Base-by-base conservation (phyloP, 441 rosid species). In the Pelargonium fulgidum region DNA sequence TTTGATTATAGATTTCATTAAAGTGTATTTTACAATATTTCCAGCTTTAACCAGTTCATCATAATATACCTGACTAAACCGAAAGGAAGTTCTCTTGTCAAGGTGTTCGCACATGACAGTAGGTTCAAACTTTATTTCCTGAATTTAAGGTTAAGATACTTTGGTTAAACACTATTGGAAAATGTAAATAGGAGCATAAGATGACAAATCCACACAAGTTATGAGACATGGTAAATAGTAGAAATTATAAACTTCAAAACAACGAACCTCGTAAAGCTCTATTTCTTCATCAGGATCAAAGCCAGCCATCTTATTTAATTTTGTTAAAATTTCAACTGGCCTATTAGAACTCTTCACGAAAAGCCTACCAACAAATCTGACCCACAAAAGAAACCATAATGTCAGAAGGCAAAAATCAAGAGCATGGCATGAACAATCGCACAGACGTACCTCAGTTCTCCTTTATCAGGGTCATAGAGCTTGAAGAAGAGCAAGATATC, bases 91-190 rank as follows among this genome's bases (percentile, higher is more conserved):
- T 76, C 82, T 89, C 85, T 86, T 92, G 61, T 92, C 97, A 78
- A 94, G 87, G 71, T 77, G 93, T 71, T 94, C 99, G 71, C 99
- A 94, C 99, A 94, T 90, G 59, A 94, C 97, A 75, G 79, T 67
- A 20, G 98, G 98, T 71, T 84, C 96, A 79, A 90, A 94, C 81
- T 94, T 94, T 78, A 94, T 94, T 84, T 94, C 99, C 99, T 90
- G 86, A 84, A 70, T 63, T 33, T 68, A 3, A 50, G 14, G 1
- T 22, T 22, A 47, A 41, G 52, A 67, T 17, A 50, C 59, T 16
- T 20, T 6, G 11, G 11, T 14, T 9, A 64, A 64, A 44, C 67
- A n/a, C 5, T 29, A 77, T 24, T 50, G 29, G 41, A 73, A 63
- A 36, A 64, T 36, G 67, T 39, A 52, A 64, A 29, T 54, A 16